phyloP scores from a whole-genome alignment of 345 rosid genomes.

The Dipteronia sinensis region DNA sequence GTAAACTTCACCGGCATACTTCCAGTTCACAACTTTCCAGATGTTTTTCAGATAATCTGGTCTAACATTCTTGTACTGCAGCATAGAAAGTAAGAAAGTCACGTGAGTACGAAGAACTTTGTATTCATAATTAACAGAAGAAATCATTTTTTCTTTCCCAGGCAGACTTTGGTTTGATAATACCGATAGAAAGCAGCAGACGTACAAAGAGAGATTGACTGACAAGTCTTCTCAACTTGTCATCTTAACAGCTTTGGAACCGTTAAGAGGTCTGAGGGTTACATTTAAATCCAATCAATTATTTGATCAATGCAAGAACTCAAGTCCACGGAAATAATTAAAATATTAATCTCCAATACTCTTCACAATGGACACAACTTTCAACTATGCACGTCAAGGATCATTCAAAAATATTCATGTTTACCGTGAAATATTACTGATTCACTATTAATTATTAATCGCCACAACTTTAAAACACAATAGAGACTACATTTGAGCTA shows the following conservation, averaged over 20 bases:
- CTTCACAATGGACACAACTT: not conserved
- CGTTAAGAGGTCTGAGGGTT: not conserved
- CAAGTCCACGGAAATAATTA: not conserved
- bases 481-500: not conserved
- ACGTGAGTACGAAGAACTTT: not conserved
- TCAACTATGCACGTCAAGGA: too few relatives aligned
- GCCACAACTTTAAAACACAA: not conserved
- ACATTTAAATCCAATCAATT: not conserved
- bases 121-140: not conserved
- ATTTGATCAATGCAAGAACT: not conserved
- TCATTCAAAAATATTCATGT: not conserved
- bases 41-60: constrained; percentile 92
- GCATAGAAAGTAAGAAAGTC: not conserved
- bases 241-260: not conserved
- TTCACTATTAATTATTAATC: not conserved
- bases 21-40: constrained; percentile 96
- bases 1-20: constrained; percentile 67
- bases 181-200: too few relatives aligned
- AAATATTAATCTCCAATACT: not conserved
- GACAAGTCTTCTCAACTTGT: too few relatives aligned
- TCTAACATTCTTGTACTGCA: constrained; percentile 89
- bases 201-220: too few relatives aligned
- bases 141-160: too few relatives aligned
- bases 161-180: too few relatives aligned
- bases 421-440: not conserved